Evolutionary conservation across 148 eudicot genomes (phyloP).

Genomic region (Vaccinium darrowii): DNA sequence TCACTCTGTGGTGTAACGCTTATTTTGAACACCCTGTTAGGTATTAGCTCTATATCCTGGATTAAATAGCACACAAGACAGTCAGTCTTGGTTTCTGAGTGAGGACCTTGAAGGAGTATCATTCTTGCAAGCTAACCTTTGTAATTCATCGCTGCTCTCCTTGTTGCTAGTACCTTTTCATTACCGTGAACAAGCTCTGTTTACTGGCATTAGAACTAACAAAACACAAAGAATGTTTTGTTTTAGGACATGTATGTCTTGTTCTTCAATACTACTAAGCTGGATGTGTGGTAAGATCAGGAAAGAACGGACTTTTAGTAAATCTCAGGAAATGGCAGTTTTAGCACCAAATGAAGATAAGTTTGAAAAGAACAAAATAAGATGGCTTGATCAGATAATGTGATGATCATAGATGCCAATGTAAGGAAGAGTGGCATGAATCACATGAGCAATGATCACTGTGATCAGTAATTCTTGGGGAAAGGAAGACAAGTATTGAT

Average conservation of each 20-base stretch:
- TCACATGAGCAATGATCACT: not conserved
- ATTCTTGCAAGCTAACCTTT: too few species aligned
- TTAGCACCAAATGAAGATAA: not conserved
- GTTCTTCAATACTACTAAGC: too few species aligned
- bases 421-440: not conserved
- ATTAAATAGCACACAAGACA: too few species aligned
- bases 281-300: too few species aligned
- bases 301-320: not conserved
- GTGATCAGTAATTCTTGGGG: not conserved
- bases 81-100: too few species aligned
- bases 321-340: not conserved
- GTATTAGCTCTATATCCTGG: not conserved
- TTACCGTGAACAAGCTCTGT: too few species aligned
- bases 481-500: not conserved
- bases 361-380: not conserved
- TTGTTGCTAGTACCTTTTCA: too few species aligned
- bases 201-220: too few species aligned
- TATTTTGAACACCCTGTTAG: not conserved
- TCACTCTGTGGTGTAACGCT: not conserved
- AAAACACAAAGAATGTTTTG: too few species aligned
- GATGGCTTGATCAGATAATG: not conserved
- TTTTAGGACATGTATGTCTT: too few species aligned
- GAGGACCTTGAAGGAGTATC: too few species aligned
- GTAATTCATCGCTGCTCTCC: too few species aligned
- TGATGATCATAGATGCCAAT: not conserved